phyloP scores from a whole-genome alignment of 2,329 filamentous ascomycete genomes.

The Phaeoacremonium minimum region DNA sequence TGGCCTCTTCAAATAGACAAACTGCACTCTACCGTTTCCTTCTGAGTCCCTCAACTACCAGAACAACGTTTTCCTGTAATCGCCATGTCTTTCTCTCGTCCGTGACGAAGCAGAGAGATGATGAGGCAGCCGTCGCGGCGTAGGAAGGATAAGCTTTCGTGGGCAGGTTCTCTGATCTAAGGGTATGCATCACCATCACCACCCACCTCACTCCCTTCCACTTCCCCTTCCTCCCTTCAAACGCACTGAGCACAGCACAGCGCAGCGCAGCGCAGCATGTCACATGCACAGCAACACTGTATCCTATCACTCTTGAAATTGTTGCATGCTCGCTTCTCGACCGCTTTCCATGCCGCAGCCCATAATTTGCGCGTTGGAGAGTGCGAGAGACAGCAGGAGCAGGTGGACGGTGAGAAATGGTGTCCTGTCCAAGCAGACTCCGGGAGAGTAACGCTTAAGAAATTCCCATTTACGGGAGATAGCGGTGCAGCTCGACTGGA shows the following conservation, averaged over 20 bases:
- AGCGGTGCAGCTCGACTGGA: neutral
- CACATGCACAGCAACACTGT: too few species aligned
- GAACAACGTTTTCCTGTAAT: too few species aligned
- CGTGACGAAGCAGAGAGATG: constrained; percentile 8
- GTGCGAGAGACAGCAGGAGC: too few species aligned
- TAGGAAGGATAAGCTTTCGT: constrained; percentile 5
- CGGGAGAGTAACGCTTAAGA: neutral
- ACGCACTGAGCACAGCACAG: constrained; percentile 8
- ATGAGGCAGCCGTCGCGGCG: constrained; percentile 10
- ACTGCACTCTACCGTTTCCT: too few species aligned
- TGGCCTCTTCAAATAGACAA: too few species aligned
- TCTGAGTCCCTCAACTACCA: too few species aligned
- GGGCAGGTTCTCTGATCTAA: constrained; percentile 7
- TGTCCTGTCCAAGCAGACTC: too few species aligned
- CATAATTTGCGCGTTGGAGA: neutral
- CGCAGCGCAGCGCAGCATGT: too few species aligned
- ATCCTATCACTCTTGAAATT: neutral
- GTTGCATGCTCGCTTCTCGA: neutral
- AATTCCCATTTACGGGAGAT: neutral
- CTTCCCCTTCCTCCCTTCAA: constrained; percentile 9
- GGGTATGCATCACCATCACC: constrained; percentile 16
- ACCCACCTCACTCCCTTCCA: constrained; percentile 7
- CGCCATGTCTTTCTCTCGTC: too few species aligned
- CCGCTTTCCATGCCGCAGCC: neutral
- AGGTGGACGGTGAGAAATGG: too few species aligned